Evolutionary conservation across 2,329 filamentous ascomycete genomes (phyloP).

Genomic region (Ceratocystis albifundus): DNA sequence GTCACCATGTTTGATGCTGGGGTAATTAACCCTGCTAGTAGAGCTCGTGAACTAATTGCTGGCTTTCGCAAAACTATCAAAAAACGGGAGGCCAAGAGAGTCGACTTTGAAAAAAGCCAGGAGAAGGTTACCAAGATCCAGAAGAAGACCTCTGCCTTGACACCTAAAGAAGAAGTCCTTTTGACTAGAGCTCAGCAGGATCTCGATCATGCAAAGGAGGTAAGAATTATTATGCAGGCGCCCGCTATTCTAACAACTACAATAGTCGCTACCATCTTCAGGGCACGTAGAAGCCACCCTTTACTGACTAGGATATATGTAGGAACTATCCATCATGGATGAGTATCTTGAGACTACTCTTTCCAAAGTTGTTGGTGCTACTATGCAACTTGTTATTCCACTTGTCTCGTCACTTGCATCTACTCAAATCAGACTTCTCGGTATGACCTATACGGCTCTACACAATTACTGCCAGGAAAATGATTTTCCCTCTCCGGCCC

Average conservation of each 20-base stretch:
- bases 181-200: slow-evolving; percentile 63
- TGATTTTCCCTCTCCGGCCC: slow-evolving; percentile 58
- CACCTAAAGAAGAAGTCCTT: slow-evolving; percentile 59
- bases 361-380: slow-evolving; percentile 57
- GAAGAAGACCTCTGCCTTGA: slow-evolving; percentile 56
- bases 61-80: slow-evolving; percentile 74
- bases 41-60: slow-evolving; percentile 56
- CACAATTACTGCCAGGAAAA: slow-evolving; percentile 61
- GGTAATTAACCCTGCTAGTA: slow-evolving; percentile 57
- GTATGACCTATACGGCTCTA: slow-evolving; percentile 64
- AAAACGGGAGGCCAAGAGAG: slow-evolving; percentile 67
- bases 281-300: background rate
- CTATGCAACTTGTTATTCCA: slow-evolving; percentile 62
- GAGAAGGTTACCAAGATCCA: slow-evolving; percentile 56
- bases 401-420: slow-evolving; percentile 59
- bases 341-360: slow-evolving; percentile 59
- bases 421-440: slow-evolving; percentile 67
- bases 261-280: background rate
- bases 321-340: slow-evolving; percentile 66
- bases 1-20: slow-evolving; percentile 57
- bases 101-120: slow-evolving; percentile 71
- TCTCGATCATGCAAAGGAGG: slow-evolving; percentile 51
- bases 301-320: slow-evolving; percentile 10
- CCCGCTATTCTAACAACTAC: background rate
- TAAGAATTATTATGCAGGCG: slow-evolving; percentile 30